These are phyloP conservation scores for Candolleomyces aberdarensis DNA, from an alignment of 768 basidiomycete species.

Conservation along the genomic window DNA sequence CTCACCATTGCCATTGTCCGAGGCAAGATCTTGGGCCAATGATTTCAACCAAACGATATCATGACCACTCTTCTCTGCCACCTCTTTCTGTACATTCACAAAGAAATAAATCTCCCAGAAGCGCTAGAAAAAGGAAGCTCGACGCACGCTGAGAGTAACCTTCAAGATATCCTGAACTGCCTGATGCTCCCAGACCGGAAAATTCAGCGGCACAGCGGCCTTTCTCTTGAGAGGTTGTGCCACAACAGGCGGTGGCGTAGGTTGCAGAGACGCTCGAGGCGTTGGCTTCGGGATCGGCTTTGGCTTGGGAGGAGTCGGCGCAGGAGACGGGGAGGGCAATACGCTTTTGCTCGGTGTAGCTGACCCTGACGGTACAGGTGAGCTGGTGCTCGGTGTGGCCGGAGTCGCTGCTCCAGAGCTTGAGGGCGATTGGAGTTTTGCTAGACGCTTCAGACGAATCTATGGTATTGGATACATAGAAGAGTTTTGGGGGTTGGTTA, in stretches of 20 bases:
- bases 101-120: background rate
- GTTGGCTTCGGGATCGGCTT: conserved; percentile 34
- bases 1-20: conserved; percentile 49
- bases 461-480: conserved; percentile 23
- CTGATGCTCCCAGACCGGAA: conserved; percentile 70
- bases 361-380: background rate
- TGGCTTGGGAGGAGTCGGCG: conserved; percentile 27
- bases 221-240: conserved; percentile 46
- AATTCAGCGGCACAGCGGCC: conserved; percentile 39
- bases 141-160: conserved; percentile 75
- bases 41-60: conserved; percentile 82
- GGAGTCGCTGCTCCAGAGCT: conserved; percentile 24
- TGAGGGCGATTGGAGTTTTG: conserved; percentile 61
- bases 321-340: conserved; percentile 22
- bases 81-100: conserved; percentile 41
- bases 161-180: conserved; percentile 66
- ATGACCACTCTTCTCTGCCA: conserved; percentile 60
- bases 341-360: conserved; percentile 16
- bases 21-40: conserved; percentile 62
- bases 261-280: conserved; percentile 23
- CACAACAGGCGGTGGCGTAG: conserved; percentile 27
- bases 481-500: conserved; percentile 5
- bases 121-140: background rate
- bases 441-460: conserved; percentile 92
- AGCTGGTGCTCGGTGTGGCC: too few relatives aligned